Evolutionary conservation across 306 rosid species (phyloP).

Genomic region (Glycine tomentella): DNA sequence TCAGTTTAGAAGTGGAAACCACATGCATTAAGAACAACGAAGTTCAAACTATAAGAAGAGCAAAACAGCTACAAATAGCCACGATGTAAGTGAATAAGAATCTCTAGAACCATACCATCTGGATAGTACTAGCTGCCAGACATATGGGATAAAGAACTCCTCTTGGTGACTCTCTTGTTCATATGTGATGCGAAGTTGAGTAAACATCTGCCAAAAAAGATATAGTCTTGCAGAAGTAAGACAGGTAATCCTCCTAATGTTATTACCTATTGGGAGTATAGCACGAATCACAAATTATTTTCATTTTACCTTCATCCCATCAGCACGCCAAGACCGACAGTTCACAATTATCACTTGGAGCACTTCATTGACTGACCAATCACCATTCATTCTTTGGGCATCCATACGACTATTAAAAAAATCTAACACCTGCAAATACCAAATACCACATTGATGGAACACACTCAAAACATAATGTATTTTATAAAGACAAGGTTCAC

Average conservation of each 20-base stretch:
- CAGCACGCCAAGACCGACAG: slow-evolving; percentile 84
- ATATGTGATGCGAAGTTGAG: slow-evolving; percentile 80
- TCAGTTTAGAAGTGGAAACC: neutral
- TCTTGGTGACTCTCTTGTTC: slow-evolving; percentile 90
- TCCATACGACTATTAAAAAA: slow-evolving; percentile 86
- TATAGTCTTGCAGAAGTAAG: neutral
- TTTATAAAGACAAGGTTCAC: neutral
- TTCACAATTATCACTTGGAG: slow-evolving; percentile 71
- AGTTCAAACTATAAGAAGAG: neutral
- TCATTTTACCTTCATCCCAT: slow-evolving; percentile 80
- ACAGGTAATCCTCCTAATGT: neutral
- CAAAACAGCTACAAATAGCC: slow-evolving; percentile 8
- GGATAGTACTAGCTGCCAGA: slow-evolving; percentile 84
- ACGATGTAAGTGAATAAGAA: neutral
- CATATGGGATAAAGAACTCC: slow-evolving; percentile 81
- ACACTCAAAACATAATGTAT: slow-evolving; percentile 12
- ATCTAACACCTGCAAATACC: slow-evolving; percentile 68
- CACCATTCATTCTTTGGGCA: slow-evolving; percentile 70
- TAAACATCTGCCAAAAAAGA: slow-evolving; percentile 66
- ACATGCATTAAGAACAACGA: neutral
- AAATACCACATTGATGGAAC: slow-evolving; percentile 13
- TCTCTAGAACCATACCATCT: slow-evolving; percentile 60
- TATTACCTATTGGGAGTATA: slow-evolving; percentile 23
- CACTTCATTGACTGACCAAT: slow-evolving; percentile 82
- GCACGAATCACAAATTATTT: neutral